A percentile compares a stretch with the other conserved stretches of the same genome.
Evolutionary conservation across 768 basidiomycete species (phyloP).

Genomic region (Cystofilobasidium macerans): DNA sequence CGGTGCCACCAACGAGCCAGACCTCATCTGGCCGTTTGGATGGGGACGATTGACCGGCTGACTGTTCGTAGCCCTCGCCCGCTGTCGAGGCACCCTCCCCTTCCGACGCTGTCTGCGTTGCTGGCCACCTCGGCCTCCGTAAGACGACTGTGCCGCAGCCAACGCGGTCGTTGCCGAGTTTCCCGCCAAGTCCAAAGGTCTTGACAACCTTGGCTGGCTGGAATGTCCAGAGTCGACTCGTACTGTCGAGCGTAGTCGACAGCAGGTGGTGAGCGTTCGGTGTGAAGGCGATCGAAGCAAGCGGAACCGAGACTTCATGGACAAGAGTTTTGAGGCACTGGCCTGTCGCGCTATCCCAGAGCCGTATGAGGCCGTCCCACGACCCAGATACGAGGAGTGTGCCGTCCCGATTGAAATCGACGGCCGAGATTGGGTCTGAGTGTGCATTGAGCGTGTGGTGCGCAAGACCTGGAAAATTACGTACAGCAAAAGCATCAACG

Average conservation of each 20-base stretch:
- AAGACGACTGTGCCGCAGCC: slow-evolving; percentile 49
- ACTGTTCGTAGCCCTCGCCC: slow-evolving; percentile 3
- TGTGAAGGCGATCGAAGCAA: slow-evolving; percentile 67
- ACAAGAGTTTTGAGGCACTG: slow-evolving; percentile 96
- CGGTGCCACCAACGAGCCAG: slow-evolving; percentile 76
- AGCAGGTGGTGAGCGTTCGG: slow-evolving; percentile 85
- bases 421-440: slow-evolving; percentile 91
- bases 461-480: slow-evolving; percentile 59
- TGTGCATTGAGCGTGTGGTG: slow-evolving; percentile 85
- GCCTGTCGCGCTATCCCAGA: slow-evolving; percentile 95
- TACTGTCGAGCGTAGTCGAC: slow-evolving; percentile 86
- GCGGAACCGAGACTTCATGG: slow-evolving; percentile 81
- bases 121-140: slow-evolving; percentile 33
- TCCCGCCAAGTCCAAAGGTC: slow-evolving; percentile 57
- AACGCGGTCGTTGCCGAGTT: slow-evolving; percentile 70
- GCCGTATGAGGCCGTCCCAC: slow-evolving; percentile 96
- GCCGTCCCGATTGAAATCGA: slow-evolving; percentile 87
- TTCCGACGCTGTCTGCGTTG: slow-evolving; percentile 40
- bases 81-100: not conserved
- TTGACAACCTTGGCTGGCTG: slow-evolving; percentile 83
- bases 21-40: slow-evolving; percentile 35
- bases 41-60: too few relatives aligned
- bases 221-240: slow-evolving; percentile 87
- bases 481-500: not conserved
- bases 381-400: slow-evolving; percentile 88